Evolutionary conservation across 1,284 basidiomycete genomes (phyloP), one percentile per base, ranked within the genome.

Genomic region (Cutaneotrichosporon sp.): DNA sequence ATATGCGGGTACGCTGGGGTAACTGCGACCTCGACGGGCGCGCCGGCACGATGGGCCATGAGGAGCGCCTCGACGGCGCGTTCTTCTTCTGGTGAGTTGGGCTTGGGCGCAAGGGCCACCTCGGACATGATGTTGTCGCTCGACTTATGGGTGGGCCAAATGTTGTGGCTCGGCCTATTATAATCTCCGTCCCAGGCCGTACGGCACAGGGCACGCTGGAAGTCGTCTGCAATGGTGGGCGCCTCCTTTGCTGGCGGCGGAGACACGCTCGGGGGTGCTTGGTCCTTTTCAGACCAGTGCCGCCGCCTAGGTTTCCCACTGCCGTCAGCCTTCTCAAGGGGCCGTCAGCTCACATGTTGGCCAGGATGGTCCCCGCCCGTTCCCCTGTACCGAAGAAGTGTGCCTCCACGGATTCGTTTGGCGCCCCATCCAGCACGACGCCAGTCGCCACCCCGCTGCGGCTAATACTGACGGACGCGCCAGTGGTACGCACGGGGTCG

Each of bases 341-440:
- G 11, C n/a, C 29, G 36, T 38, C 8, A 22, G 69, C 78, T 72
- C 58, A 69, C 67, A 73, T 69, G 20, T 66, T 49, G 5, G 71
- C 56, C 1, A 74, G 58, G 45, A 79, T 70, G 6, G 71, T 75
- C 2, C 76, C 74, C 2, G 70, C 62, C 18, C 64, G 57, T 31
- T 59, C 67, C 0, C 64, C 66, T 11, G 38, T 61, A 1, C 73
- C 73, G 72, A 74, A 80, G 46, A 64, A 77, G 58, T 58, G 47
- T 65, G 64, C 6, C 63, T 56, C 3, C 61, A 68, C 10, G 65
- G 60, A 16, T 7, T 45, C 27, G 13, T n/a, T 14, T 8, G 64
- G 53, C 3, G 63, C 27, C 0, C 77, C 77, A 55, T 79, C 76
- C 8, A 80, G 66, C 18, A 80, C 66, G 9, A 80, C 63, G 9